Evolutionary conservation across 441 rosid genomes (phyloP).

Genomic region (Adansonia gregorii): DNA sequence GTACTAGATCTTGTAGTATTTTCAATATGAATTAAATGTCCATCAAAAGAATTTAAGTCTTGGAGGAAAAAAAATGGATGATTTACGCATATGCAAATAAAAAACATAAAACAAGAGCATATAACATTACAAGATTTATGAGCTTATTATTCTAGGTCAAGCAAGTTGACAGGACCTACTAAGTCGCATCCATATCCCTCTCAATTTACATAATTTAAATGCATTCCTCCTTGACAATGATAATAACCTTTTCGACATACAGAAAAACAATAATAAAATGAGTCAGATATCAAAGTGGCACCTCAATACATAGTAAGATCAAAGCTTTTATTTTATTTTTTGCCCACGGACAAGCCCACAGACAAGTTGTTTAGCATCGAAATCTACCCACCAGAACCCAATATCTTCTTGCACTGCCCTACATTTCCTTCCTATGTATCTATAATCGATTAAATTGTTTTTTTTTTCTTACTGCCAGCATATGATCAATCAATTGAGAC

Average conservation of each 20-base stretch:
- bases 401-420: not conserved
- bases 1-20: not conserved
- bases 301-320: slow-evolving; percentile 9
- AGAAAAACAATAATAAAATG: not conserved
- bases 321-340: not conserved
- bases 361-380: not conserved
- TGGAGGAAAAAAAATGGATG: not conserved
- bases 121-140: not conserved
- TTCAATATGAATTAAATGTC: not conserved
- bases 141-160: not conserved
- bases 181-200: not conserved
- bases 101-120: not conserved
- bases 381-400: not conserved
- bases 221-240: not conserved
- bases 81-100: not conserved
- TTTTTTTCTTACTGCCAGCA: not conserved
- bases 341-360: not conserved
- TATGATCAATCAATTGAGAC: not conserved
- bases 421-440: too few relatives aligned
- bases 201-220: not conserved
- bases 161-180: not conserved
- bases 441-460: too few relatives aligned
- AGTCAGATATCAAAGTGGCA: not conserved
- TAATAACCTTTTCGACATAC: not conserved
- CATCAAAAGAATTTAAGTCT: not conserved